Evolutionary conservation across 768 basidiomycete species (phyloP), one percentile per base, ranked within the genome.

Genomic region (Leccinum boreale): DNA sequence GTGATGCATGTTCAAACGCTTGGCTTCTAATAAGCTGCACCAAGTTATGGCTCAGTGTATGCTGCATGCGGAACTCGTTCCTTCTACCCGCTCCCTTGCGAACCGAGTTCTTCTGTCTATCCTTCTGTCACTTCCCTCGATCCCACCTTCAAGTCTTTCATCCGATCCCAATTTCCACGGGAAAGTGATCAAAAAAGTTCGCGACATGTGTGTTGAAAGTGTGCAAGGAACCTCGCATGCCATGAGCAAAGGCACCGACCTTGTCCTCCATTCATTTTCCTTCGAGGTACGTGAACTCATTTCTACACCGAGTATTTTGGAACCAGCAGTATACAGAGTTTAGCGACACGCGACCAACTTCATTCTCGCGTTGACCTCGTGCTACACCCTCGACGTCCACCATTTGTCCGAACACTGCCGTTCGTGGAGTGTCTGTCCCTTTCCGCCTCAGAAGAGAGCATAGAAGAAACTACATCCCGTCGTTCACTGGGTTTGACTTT

Each of bases 371-470:
- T 89, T 49, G 89, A 90, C 57, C 68, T 86, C 26, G 73, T 92
- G 23, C 67, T 94, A 11, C 92, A 94, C 64, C 91, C 92, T 48
- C 86, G 90, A 21, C 77, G 89, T 5, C 92, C 92, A 9, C 88
- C 91, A 8, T 72, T 90, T 12, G 77, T 91, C 53, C 84, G 87
- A 47, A 78, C 86, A 4, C 70, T 89, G 56, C 89, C 90, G 15
- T 76, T 80, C 29, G 67, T 88, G 11, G 88, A 88, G 60, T 70
- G 78, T 1, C 67, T 91, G 15, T 79, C 85, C 12, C 75, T 92
- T 28, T 85, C 84, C 62, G 79, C 78, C 26, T 73, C 75, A 2
- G 87, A 91, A 61, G 88, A 89, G 65, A 78, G 81, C 29, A 74
- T 78, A 19, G 87, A 90, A 65, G 90, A 92, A 71, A 65, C 59